Base-by-base conservation (phyloP, 495 filamentous ascomycete genomes). In the Aspergillus hancockii region DNA sequence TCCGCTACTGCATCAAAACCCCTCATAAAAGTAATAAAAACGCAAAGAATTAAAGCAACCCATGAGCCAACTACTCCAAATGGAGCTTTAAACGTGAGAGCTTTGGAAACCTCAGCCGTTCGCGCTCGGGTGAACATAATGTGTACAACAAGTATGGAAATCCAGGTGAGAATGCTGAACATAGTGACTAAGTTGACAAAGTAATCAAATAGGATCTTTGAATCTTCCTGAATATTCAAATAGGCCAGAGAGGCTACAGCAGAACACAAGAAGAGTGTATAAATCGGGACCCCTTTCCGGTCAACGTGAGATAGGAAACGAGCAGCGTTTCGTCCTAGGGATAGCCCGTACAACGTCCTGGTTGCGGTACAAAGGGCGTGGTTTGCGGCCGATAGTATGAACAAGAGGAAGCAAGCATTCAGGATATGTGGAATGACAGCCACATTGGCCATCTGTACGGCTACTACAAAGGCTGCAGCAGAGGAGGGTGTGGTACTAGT, bases 141-240 rank as follows among this genome's bases (percentile, higher is more conserved):
- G 71, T 95, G 91, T 6, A 87, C 86, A 41, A 91, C 76, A 2
- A 94, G 81, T 54, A 94, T 89, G 0, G 88, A 91, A 46, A 92
- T 85, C 90, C 90, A 81, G 4, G 74, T 73, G 18, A 81, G 53
- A 10, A 92, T 76, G 25, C 89, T 88, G 60, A 90, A 88, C 70
- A 92, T 88, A 9, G 89, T 90, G 25, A 85, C 85, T 46, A 93
- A 76, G 63, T 91, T 90, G 54, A 93, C 84, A 56, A 94, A 90
- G 74, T 92, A 91, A 6, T 74, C 78, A 64, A 94, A 96, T 0
- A 94, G 87, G 0, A 72, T 72, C 41, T 76, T 78, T 0, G 88
- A 84, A 55, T 83, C 80, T 54, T 80, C 79, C 46, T 75, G 75
- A 1, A 90, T 84, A 69, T 89, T 92, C 74, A 95, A 78, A 73